Conservation (phyloP, 306 rosid genomes). For the Prinsepia uniflora region DNA sequence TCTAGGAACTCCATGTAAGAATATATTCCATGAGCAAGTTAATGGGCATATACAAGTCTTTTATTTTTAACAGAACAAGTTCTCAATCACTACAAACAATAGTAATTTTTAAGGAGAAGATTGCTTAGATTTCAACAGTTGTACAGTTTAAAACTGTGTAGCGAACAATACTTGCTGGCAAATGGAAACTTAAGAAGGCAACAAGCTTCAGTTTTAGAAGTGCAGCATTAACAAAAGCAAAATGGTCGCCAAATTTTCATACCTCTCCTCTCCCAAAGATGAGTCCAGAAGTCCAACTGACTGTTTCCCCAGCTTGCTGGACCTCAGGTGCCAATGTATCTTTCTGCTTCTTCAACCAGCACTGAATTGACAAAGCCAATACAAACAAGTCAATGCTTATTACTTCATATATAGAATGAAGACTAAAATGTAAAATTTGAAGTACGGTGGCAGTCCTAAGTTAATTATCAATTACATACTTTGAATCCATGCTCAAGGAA, state of each 20-base stretch:
- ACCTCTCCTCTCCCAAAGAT: conserved; percentile 93
- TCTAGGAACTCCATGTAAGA: no score
- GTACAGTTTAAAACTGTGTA: not conserved
- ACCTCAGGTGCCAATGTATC: conserved; percentile 67
- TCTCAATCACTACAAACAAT: not conserved
- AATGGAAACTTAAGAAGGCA: not conserved
- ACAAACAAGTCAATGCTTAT: conserved; percentile 6
- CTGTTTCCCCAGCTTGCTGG: conserved; percentile 44
- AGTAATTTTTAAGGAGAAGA: not conserved
- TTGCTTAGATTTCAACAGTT: not conserved
- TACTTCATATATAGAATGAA: not conserved
- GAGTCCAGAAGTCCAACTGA: conserved; percentile 89
- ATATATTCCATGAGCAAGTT: not conserved
- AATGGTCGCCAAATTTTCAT: conserved; percentile 17
- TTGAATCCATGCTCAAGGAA: not conserved
- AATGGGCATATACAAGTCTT: not conserved
- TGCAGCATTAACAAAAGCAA: not conserved
- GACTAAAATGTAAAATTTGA: not conserved
- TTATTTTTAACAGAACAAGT: not conserved
- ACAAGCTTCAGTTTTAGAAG: not conserved
- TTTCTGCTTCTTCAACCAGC: conserved; percentile 99
- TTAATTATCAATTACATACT: not conserved
- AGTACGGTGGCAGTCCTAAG: not conserved
- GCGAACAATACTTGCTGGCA: not conserved
- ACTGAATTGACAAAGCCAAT: conserved; percentile 44